Conservation (phyloP, 306 rosid species). For the Vigna hirtella region DNA sequence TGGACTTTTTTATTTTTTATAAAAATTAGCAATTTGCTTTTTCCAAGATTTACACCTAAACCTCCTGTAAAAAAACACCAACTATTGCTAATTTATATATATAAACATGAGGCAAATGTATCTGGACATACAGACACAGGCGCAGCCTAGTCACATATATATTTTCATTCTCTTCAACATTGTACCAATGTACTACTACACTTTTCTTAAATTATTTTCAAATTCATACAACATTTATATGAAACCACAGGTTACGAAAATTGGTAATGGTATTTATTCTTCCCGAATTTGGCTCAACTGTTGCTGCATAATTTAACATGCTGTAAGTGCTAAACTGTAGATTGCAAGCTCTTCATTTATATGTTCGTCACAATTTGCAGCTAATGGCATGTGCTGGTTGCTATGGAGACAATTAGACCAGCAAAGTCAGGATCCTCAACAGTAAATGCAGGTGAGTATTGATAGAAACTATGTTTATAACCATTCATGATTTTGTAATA, state of each 20-base stretch:
- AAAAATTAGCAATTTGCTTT: no score
- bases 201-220: neutral
- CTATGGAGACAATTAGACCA: neutral
- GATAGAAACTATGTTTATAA: no score
- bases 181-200: no score
- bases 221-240: neutral
- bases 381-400: neutral
- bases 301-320: neutral
- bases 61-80: no score
- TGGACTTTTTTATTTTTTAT: no score
- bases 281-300: neutral
- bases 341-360: neutral
- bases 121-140: neutral
- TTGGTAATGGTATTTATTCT: neutral
- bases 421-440: neutral
- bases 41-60: neutral
- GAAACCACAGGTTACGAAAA: neutral
- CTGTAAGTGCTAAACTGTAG: neutral
- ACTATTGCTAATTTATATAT: no score
- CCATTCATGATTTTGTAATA: no score
- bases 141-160: neutral
- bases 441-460: neutral
- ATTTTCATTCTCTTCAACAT: no score
- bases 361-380: neutral
- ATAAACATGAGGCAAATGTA: slow-evolving; percentile 1